A percentile compares a stretch with the other conserved stretches of the same genome.
These are phyloP conservation scores for Dianthus caryophyllus DNA, from an alignment of 148 eudicot genomes.

Conservation along the genomic window DNA sequence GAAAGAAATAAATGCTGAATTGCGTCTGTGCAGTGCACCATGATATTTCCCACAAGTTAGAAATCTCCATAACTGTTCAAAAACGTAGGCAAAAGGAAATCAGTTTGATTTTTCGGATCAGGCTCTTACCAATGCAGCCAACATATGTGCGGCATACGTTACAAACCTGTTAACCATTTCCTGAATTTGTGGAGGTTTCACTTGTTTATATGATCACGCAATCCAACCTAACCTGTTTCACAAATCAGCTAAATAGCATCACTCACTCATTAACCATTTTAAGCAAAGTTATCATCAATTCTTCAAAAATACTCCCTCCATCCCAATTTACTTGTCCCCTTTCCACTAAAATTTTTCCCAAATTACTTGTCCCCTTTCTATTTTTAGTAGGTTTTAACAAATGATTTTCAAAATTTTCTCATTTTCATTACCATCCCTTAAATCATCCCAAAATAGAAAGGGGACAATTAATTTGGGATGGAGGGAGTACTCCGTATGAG, in stretches of 20 bases:
- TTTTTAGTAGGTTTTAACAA: no score
- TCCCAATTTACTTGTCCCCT: no score
- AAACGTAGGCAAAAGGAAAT: constrained; percentile 13
- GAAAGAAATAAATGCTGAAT: constrained; percentile 72
- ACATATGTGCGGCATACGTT: neutral
- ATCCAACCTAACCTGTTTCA: constrained; percentile 22
- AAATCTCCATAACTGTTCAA: constrained; percentile 66
- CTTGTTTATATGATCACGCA: constrained; percentile 11
- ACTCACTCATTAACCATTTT: constrained; percentile 13
- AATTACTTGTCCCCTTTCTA: no score
- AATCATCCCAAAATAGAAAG: no score
- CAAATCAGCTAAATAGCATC: neutral
- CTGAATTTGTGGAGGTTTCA: constrained; percentile 30
- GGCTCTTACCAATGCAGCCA: neutral
- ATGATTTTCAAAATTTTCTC: no score
- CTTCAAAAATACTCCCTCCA: no score
- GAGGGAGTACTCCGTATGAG: no score
- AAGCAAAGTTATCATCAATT: neutral
- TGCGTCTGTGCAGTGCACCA: constrained; percentile 86
- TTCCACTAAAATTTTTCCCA: no score
- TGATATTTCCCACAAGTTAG: constrained; percentile 58
- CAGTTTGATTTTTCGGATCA: neutral
- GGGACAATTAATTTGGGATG: no score
- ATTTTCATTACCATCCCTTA: no score
- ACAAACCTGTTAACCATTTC: constrained; percentile 72